Percentiles rank a stretch among this genome's conserved stretches.
Conservation (phyloP, 331 rosid genomes). For the Quercus lobata region DNA sequence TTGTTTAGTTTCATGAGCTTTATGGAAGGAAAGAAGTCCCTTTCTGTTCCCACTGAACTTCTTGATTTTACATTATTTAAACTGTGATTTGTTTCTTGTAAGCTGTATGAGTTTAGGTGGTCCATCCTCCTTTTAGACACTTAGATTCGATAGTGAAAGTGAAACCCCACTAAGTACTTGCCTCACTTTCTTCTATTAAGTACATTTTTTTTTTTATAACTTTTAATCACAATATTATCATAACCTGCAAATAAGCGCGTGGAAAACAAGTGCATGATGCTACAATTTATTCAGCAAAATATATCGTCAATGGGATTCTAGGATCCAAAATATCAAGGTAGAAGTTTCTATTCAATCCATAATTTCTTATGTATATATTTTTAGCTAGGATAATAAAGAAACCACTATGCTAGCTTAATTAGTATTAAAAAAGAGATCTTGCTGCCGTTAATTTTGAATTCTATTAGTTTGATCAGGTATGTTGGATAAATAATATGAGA, state of each 20-base stretch:
- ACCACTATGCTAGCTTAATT: too few species aligned
- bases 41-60: conserved; percentile 14
- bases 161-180: conserved; percentile 51
- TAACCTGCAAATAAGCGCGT: conserved; percentile 3
- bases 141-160: conserved; percentile 61
- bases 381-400: too few species aligned
- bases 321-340: not conserved
- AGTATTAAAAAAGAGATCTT: too few species aligned
- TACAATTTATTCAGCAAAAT: not conserved
- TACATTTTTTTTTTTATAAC: conserved; percentile 17
- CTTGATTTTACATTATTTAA: conserved; percentile 20
- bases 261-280: not conserved
- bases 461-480: too few species aligned
- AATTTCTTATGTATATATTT: too few species aligned
- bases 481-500: too few species aligned
- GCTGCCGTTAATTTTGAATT: too few species aligned
- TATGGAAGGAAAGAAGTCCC: conserved; percentile 32
- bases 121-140: conserved; percentile 38
- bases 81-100: conserved; percentile 23
- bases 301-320: not conserved
- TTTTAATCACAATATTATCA: conserved; percentile 14
- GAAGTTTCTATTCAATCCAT: not conserved
- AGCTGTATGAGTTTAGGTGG: conserved; percentile 32
- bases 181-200: conserved; percentile 33
- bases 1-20: conserved; percentile 8